A percentile compares a stretch with the other conserved stretches of the same genome.
phyloP scores from a whole-genome alignment of 1,284 basidiomycete genomes.

The Sporisorium reilianum region DNA sequence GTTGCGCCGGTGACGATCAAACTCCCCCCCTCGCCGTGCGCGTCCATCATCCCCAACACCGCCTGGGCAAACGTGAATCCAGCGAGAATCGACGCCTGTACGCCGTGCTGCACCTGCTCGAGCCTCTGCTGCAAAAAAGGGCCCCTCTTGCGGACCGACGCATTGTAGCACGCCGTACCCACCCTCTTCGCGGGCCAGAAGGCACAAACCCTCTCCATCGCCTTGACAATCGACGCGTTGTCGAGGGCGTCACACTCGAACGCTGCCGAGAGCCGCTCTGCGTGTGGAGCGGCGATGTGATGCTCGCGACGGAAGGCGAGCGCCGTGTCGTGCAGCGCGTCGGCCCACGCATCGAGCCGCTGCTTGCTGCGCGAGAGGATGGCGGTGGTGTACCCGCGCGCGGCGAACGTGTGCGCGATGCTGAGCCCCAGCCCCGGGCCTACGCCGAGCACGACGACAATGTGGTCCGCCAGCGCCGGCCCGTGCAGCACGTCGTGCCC shows the following conservation, averaged over 20 bases:
- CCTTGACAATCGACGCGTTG: constrained; percentile 25
- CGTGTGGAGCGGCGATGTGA: not conserved
- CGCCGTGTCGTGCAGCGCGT: constrained; percentile 28
- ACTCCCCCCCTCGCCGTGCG: constrained; percentile 40
- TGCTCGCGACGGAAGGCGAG: constrained; percentile 15
- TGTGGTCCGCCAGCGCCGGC: constrained; percentile 35
- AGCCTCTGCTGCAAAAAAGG: constrained; percentile 46
- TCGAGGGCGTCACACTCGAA: constrained; percentile 58
- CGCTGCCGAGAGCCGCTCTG: constrained; percentile 29
- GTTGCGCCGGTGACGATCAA: constrained; percentile 61
- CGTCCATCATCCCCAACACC: constrained; percentile 30
- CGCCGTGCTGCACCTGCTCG: constrained; percentile 41
- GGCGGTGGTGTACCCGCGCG: constrained; percentile 54
- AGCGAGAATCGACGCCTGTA: constrained; percentile 49
- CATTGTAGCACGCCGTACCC: constrained; percentile 60
- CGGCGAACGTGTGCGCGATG: constrained; percentile 53
- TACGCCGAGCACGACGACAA: constrained; percentile 55
- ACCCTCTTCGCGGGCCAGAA: constrained; percentile 48
- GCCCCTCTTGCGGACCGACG: constrained; percentile 47
- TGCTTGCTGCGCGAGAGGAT: constrained; percentile 52
- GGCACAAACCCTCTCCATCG: constrained; percentile 25
- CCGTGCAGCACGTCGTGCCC: constrained; percentile 50
- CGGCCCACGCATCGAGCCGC: constrained; percentile 48
- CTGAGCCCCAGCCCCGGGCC: constrained; percentile 56
- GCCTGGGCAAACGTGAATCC: constrained; percentile 57